Evolutionary conservation across 2,329 filamentous ascomycete genomes (phyloP).

Genomic region (Pestalotiopsis sp.): DNA sequence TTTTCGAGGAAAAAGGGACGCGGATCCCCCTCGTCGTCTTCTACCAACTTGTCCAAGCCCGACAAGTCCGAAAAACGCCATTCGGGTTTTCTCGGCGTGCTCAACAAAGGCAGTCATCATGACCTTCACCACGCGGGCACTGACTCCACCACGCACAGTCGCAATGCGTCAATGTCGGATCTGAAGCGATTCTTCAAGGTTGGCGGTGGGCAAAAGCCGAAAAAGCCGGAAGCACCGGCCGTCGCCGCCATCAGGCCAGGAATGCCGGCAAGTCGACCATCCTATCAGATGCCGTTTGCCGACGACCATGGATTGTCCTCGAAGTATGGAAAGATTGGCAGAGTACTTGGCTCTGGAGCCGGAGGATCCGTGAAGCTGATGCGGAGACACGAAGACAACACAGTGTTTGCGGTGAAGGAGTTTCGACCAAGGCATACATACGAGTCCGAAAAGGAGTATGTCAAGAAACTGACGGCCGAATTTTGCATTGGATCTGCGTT

Average conservation of each 20-base stretch:
- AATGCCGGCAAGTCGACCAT: slow-evolving; percentile 49
- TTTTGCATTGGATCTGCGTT: slow-evolving; percentile 97
- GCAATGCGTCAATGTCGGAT: slow-evolving; percentile 87
- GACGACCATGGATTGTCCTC: slow-evolving; percentile 89
- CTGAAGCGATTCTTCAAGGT: slow-evolving; percentile 96
- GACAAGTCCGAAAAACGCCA: slow-evolving; percentile 53
- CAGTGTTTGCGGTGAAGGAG: slow-evolving; percentile 96
- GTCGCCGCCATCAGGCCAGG: slow-evolving; percentile 54
- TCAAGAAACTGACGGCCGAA: slow-evolving; percentile 96
- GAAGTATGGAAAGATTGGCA: slow-evolving; percentile 95
- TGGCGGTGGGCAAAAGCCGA: slow-evolving; percentile 69
- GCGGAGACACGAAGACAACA: slow-evolving; percentile 89
- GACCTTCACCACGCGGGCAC: slow-evolving; percentile 51
- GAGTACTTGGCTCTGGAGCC: slow-evolving; percentile 89
- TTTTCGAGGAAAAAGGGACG: slow-evolving; percentile 77
- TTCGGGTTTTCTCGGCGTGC: slow-evolving; percentile 44
- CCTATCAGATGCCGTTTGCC: slow-evolving; percentile 79
- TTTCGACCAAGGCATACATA: slow-evolving; percentile 91
- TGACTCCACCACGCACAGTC: slow-evolving; percentile 52
- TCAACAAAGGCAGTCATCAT: slow-evolving; percentile 33
- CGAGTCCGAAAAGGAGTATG: slow-evolving; percentile 93
- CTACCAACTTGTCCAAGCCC: slow-evolving; percentile 50
- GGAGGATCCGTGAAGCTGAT: slow-evolving; percentile 93
- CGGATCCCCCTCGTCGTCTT: slow-evolving; percentile 56
- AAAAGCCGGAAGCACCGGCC: slow-evolving; percentile 67